Evolutionary conservation across 208 protist species (phyloP), one percentile per base, ranked within the genome.

Genomic region (Acanthamoeba lenticulata): DNA sequence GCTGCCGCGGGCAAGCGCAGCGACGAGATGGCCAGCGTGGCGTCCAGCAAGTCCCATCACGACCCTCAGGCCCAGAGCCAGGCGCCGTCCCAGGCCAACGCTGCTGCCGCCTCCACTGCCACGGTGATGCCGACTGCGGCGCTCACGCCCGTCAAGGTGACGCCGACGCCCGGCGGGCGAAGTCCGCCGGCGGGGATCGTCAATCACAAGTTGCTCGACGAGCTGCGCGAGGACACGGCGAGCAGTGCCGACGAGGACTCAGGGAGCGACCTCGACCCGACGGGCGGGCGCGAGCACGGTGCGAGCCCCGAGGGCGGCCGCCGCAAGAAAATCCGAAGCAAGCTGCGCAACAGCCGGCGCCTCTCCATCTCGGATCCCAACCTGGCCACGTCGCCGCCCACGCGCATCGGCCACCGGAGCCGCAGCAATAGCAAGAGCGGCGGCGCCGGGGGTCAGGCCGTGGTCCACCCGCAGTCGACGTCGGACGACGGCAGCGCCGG

Each of bases 211-310:
- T 27, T 21, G 69, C 36, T 79, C 69, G 69, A 79, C 15, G 69
- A 79, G 69, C 69, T 79, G 38, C 69, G 69, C 6, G 69, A 67
- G 1, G 60, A 79, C 69, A 24, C 27, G 29, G 13, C 38, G 32
- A 79, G 69, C 69, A 79, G 69, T 27, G 69, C 69, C 29, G 69
- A 79, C 69, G 69, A 79, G 69, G 69, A 79, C 27, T 79, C 69
- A 34, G 27, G 69, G 32, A 45, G 69, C 36, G 69, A 79, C 36
- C 32, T 6, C 11, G 60, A 67, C 60, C 60, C 24, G 60, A 11
- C 60, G 60, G 27, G 49, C 49, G 49, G 29, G 27, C 60, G 19
- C 60, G 60, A 67, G 60, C 60, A 32, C 27, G 60, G 60, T 27
- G 29, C 60, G 60, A 67, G 60, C 60, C 60, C 60, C 19, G 47